Conservation (phyloP, 2,329 filamentous ascomycete species). For the Fusarium pseudocircinatum region DNA sequence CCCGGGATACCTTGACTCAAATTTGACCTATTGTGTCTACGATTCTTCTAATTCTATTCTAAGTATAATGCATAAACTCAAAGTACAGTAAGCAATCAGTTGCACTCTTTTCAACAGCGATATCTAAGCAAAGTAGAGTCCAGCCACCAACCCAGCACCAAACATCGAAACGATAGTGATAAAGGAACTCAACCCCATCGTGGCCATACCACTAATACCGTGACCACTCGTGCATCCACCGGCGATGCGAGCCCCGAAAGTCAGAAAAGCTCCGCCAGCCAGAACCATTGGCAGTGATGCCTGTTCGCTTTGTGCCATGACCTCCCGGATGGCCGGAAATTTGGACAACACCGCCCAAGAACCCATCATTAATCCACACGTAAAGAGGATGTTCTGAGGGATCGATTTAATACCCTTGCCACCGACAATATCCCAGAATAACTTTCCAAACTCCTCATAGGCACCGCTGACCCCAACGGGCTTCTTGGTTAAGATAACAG, state of each 20-base stretch:
- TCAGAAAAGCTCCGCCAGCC: not conserved
- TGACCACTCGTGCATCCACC: conserved; percentile 20
- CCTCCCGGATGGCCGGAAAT: not conserved
- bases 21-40: fast-evolving
- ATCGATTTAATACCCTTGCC: not conserved
- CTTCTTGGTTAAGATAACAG: not conserved
- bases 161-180: conserved; percentile 3
- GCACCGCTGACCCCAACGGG: conserved; percentile 7
- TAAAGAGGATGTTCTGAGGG: conserved; percentile 2
- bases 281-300: not conserved
- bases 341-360: conserved; percentile 1
- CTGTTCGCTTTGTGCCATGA: not conserved
- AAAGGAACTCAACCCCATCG: conserved; percentile 11
- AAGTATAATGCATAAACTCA: not conserved
- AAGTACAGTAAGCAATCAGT: not conserved
- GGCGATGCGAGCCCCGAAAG: conserved; percentile 5
- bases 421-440: not conserved
- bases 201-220: conserved; percentile 19
- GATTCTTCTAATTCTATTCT: not conserved
- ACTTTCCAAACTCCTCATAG: conserved; percentile 2
- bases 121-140: not conserved
- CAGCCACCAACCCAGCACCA: not conserved
- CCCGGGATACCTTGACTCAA: not conserved
- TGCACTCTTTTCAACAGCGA: no score
- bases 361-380: not conserved